Percentiles rank a stretch among this genome's conserved stretches.
These are phyloP conservation scores for Annulohypoxylon stygium DNA, from an alignment of 495 filamentous ascomycete species.

Conservation along the genomic window DNA sequence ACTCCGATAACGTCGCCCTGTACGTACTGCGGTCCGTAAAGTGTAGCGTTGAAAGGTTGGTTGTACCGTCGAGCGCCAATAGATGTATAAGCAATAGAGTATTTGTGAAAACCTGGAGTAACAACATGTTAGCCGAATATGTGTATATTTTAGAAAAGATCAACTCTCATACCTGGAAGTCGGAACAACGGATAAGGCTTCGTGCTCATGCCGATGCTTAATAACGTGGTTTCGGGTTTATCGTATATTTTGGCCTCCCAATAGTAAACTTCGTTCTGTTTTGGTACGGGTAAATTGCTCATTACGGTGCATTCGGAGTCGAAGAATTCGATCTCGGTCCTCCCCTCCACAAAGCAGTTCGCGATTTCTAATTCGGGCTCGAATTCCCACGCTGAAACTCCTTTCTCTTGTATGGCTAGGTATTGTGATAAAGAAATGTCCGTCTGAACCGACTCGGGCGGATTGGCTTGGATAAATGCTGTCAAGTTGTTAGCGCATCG, in stretches of 20 bases:
- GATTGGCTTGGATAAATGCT: slow-evolving; percentile 96
- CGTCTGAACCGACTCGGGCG: slow-evolving; percentile 93
- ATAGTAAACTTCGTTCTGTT: slow-evolving; percentile 99
- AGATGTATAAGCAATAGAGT: slow-evolving; percentile 90
- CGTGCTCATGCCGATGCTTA: slow-evolving; percentile 92
- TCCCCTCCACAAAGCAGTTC: slow-evolving; percentile 96
- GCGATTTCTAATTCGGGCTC: slow-evolving; percentile 98
- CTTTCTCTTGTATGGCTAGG: slow-evolving; percentile 98
- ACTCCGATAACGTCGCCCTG: slow-evolving; percentile 98
- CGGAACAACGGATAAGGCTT: slow-evolving; percentile 97
- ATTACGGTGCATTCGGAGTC: slow-evolving; percentile 97
- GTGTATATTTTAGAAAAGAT: slow-evolving; percentile 9
- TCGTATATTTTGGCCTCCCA: slow-evolving; percentile 99
- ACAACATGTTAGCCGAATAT: slow-evolving; percentile 20
- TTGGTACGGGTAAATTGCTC: slow-evolving; percentile 95
- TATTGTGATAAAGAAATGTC: slow-evolving; percentile 98
- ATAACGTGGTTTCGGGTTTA: slow-evolving; percentile 86
- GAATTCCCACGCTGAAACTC: slow-evolving; percentile 98
- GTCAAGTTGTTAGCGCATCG: slow-evolving; percentile 34
- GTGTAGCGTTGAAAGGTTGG: slow-evolving; percentile 83
- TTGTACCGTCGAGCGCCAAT: slow-evolving; percentile 88
- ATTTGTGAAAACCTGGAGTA: slow-evolving; percentile 83
- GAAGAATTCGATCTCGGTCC: slow-evolving; percentile 98
- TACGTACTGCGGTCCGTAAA: slow-evolving; percentile 84
- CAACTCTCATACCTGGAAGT: slow-evolving; percentile 78